Evolutionary conservation across 1,284 basidiomycete genomes (phyloP).

Genomic region (Dichomitus squalens): DNA sequence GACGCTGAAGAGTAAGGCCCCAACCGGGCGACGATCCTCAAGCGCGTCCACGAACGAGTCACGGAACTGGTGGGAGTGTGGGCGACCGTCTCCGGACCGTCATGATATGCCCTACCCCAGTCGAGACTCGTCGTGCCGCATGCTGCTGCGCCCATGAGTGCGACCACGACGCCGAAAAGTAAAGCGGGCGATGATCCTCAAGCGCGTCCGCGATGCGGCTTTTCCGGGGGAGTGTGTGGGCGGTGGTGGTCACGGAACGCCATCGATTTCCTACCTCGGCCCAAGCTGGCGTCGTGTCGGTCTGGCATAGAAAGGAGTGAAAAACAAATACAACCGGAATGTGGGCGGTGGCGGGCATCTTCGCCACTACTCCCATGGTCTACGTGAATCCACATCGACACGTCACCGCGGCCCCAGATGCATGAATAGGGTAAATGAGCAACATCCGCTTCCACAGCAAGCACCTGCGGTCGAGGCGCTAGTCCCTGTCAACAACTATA

Average conservation of each 20-base stretch:
- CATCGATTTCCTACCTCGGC: not conserved
- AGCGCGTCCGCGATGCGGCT: not conserved
- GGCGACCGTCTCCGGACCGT: not conserved
- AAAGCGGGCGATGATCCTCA: not conserved
- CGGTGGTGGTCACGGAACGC: not conserved
- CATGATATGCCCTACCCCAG: no score
- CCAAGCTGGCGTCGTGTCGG: not conserved
- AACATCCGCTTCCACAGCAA: no score
- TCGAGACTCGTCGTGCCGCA: not conserved
- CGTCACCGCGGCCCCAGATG: no score
- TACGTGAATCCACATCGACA: no score
- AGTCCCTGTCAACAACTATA: no score
- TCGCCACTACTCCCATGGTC: no score
- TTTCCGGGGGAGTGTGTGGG: not conserved
- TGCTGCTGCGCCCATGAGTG: not conserved
- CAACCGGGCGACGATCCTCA: conserved; percentile 1
- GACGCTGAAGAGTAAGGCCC: not conserved
- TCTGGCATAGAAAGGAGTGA: not conserved
- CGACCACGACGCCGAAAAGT: not conserved
- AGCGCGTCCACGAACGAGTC: not conserved
- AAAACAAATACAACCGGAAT: not conserved
- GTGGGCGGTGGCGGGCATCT: not conserved
- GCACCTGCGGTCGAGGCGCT: no score
- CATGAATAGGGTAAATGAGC: no score
- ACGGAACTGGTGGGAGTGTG: not conserved